Evolutionary conservation across 768 basidiomycete genomes (phyloP).

Genomic region (Lentinula boryana): DNA sequence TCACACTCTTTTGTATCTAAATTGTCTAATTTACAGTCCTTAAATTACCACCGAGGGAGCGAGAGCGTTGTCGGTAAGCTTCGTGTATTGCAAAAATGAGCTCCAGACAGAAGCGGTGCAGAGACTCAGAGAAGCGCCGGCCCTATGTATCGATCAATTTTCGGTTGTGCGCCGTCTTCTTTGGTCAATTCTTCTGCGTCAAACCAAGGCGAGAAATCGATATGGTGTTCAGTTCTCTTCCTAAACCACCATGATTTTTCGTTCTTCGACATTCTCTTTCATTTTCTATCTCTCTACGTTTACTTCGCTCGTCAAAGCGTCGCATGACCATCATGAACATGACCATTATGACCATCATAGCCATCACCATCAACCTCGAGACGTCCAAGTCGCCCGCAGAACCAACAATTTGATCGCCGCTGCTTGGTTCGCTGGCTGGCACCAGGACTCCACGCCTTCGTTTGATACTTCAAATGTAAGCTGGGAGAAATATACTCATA

Average conservation of each 20-base stretch:
- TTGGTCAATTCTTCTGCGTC: neutral
- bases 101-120: no score
- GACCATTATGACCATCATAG: neutral
- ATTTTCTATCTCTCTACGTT: neutral
- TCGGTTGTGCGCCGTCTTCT: neutral
- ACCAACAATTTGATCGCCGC: slow-evolving; percentile 31
- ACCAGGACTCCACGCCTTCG: slow-evolving; percentile 36
- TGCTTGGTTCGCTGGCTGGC: slow-evolving; percentile 72
- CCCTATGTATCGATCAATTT: no score
- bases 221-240: neutral
- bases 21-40: neutral
- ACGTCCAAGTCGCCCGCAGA: neutral
- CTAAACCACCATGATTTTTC: neutral
- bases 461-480: slow-evolving; percentile 29
- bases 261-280: neutral
- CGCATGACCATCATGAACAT: neutral
- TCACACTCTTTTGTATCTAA: slow-evolving; percentile 1
- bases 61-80: no score
- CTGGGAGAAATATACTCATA: slow-evolving; percentile 63
- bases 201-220: neutral
- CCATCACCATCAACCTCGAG: neutral
- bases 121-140: no score
- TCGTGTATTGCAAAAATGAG: no score
- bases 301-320: neutral
- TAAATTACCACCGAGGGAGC: neutral